These are phyloP conservation scores for Penicillium rolfsii DNA, from an alignment of 2,329 filamentous ascomycete species.

Conservation along the genomic window DNA sequence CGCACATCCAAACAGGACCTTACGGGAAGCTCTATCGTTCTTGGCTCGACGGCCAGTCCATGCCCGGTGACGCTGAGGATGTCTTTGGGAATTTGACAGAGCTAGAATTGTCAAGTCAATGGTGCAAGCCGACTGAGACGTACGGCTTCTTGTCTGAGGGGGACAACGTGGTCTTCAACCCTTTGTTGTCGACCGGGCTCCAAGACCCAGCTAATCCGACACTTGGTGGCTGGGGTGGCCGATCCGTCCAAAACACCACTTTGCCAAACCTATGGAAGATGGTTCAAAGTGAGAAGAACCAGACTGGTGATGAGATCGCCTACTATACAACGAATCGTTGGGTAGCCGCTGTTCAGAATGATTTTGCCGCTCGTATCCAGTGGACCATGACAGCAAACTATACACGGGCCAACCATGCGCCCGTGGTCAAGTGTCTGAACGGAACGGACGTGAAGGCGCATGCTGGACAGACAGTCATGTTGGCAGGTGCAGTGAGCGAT, in stretches of 20 bases:
- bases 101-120: not conserved
- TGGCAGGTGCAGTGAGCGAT: slow-evolving; percentile 14
- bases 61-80: slow-evolving; percentile 17
- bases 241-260: slow-evolving; percentile 10
- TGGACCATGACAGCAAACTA: slow-evolving; percentile 22
- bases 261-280: slow-evolving; percentile 14
- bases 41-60: slow-evolving; percentile 21
- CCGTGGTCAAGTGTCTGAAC: slow-evolving; percentile 15
- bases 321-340: slow-evolving; percentile 17
- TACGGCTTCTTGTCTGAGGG: slow-evolving; percentile 19
- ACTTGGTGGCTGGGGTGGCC: slow-evolving; percentile 20
- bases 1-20: slow-evolving; percentile 13
- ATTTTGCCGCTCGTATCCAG: slow-evolving; percentile 24
- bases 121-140: slow-evolving; percentile 11
- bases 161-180: slow-evolving; percentile 17
- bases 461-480: slow-evolving; percentile 9
- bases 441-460: slow-evolving; percentile 1
- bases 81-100: slow-evolving; percentile 16
- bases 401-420: slow-evolving; percentile 15
- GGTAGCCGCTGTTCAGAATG: slow-evolving; percentile 18
- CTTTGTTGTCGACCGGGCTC: slow-evolving; percentile 16
- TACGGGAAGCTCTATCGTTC: slow-evolving; percentile 19
- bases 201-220: slow-evolving; percentile 15
- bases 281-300: slow-evolving; percentile 10
- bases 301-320: slow-evolving; percentile 8